Conservation (phyloP, 169 alveolate genomes). For the Plasmodium blacklocki region DNA sequence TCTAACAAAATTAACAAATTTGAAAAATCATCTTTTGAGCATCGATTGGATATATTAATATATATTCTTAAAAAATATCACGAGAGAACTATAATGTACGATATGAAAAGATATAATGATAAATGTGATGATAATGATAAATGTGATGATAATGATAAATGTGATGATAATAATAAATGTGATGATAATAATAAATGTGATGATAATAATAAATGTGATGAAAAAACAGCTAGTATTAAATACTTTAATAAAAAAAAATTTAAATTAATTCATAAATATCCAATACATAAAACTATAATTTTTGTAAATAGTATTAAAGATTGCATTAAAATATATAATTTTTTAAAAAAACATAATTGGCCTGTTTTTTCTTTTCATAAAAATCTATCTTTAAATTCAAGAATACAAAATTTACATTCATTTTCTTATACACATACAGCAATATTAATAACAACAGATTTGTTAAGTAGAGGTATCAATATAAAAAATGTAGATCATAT, state of each 20-base stretch:
- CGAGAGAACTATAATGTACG: slow-evolving; percentile 5
- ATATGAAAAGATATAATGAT: not conserved
- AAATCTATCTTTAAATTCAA: slow-evolving; percentile 79
- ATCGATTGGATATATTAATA: slow-evolving; percentile 44
- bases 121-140: slow-evolving; percentile 10
- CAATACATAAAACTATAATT: slow-evolving; percentile 39
- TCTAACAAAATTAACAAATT: slow-evolving; percentile 51
- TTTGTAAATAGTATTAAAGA: slow-evolving; percentile 60
- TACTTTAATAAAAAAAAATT: slow-evolving; percentile 13
- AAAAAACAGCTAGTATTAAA: not conserved
- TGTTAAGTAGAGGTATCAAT: slow-evolving; percentile 83
- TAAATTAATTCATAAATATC: slow-evolving; percentile 9
- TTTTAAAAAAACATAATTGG: slow-evolving; percentile 80
- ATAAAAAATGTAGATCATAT: slow-evolving; percentile 78
- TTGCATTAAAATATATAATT: slow-evolving; percentile 41
- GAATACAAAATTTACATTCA: slow-evolving; percentile 81
- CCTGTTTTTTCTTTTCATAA: slow-evolving; percentile 84
- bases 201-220: not conserved
- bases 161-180: not conserved
- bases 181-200: not conserved
- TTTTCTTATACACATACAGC: slow-evolving; percentile 34
- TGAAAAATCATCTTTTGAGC: slow-evolving; percentile 59
- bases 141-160: not conserved
- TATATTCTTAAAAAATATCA: slow-evolving; percentile 59
- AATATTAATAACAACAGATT: slow-evolving; percentile 82